These are phyloP conservation scores for Crotalaria pallida DNA, from an alignment of 306 rosid species.

Conservation along the genomic window DNA sequence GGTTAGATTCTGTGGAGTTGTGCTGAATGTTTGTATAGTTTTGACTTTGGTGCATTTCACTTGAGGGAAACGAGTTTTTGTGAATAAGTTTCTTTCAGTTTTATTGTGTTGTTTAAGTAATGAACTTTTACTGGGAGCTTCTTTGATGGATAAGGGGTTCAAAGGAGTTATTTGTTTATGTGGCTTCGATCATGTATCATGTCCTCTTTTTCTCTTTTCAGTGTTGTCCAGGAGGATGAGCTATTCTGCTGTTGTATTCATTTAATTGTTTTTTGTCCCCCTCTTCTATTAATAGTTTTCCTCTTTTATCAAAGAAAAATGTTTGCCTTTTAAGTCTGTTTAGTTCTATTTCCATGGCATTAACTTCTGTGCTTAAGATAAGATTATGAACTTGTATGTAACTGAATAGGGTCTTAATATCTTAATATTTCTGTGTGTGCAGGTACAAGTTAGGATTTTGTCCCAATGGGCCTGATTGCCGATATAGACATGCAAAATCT, in stretches of 20 bases:
- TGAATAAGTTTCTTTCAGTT: not conserved
- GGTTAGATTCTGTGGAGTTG: constrained; percentile 17
- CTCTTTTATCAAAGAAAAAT: not conserved
- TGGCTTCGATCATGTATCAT: constrained; percentile 9
- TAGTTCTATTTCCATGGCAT: not conserved
- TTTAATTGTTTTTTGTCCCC: not conserved
- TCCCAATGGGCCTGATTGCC: constrained; percentile 98
- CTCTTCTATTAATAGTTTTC: not conserved
- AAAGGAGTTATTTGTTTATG: constrained; percentile 18
- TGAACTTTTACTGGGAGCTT: constrained; percentile 8
- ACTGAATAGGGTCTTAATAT: constrained; percentile 2
- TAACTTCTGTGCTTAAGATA: not conserved
- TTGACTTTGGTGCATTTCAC: constrained; percentile 5
- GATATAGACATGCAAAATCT: constrained; percentile 89
- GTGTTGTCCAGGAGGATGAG: not conserved
- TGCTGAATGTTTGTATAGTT: not conserved
- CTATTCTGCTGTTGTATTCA: constrained; percentile 7
- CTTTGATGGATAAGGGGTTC: constrained; percentile 4
- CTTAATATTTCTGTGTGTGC: constrained; percentile 28
- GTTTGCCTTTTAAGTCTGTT: not conserved
- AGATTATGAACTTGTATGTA: constrained; percentile 7
- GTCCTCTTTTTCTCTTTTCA: not conserved
- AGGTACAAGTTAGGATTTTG: constrained; percentile 99
- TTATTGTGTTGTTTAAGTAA: not conserved
- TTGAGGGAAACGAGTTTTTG: not conserved